Percentiles rank a stretch among this genome's conserved stretches.
These are phyloP conservation scores for Xylariaceae sp. DNA, from an alignment of 2,329 filamentous ascomycete species.

Conservation along the genomic window DNA sequence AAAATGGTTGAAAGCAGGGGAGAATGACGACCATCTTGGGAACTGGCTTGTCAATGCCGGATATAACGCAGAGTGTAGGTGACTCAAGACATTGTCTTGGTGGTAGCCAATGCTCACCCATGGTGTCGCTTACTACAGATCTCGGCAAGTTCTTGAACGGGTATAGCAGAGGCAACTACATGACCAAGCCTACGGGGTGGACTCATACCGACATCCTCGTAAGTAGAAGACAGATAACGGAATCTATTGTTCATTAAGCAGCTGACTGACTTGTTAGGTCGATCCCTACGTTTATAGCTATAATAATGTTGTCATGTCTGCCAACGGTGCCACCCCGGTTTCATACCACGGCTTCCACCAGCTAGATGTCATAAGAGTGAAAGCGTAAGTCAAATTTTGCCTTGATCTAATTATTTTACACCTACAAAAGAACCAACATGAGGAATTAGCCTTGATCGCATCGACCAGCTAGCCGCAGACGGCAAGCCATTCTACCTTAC, in stretches of 20 bases:
- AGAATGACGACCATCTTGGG: slow-evolving; percentile 33
- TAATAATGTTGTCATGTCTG: slow-evolving; percentile 17
- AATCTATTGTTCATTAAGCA: not conserved
- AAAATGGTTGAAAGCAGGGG: slow-evolving; percentile 14
- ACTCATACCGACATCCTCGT: slow-evolving; percentile 13
- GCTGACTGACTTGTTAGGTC: slow-evolving; percentile 4
- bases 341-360: slow-evolving; percentile 16
- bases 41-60: slow-evolving; percentile 35
- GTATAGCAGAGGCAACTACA: slow-evolving; percentile 32
- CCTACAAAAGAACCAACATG: too few species aligned
- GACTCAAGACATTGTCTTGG: not conserved
- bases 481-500: slow-evolving; percentile 8
- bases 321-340: slow-evolving; percentile 12
- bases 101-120: not conserved
- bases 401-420: not conserved
- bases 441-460: slow-evolving; percentile 7
- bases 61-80: slow-evolving; percentile 33
- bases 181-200: slow-evolving; percentile 21
- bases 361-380: slow-evolving; percentile 16
- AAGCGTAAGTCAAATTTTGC: slow-evolving; percentile 7
- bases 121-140: slow-evolving; percentile 3
- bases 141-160: slow-evolving; percentile 36
- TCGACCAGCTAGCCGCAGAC: slow-evolving; percentile 6
- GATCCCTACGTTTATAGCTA: slow-evolving; percentile 18
- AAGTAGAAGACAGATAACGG: slow-evolving; percentile 1